Evolutionary conservation across 208 protist genomes (phyloP).

Genomic region (Novymonas esmeraldas): DNA sequence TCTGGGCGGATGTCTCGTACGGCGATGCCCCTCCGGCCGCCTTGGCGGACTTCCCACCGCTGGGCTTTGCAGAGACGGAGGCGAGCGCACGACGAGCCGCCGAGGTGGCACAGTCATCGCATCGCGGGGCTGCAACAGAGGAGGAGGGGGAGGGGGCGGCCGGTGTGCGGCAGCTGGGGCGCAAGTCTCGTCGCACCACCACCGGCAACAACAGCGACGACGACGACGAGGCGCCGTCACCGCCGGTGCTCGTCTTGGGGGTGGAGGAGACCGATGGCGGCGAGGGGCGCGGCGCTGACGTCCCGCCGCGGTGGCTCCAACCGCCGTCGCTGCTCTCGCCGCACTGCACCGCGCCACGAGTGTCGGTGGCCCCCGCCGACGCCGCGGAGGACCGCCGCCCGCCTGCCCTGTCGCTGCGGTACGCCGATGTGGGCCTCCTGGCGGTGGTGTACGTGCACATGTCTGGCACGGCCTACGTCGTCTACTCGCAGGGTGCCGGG

Average conservation of each 20-base stretch:
- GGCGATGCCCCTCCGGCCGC: slow-evolving; percentile 25
- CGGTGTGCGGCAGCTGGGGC: slow-evolving; percentile 6
- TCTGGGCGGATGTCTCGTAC: slow-evolving; percentile 57
- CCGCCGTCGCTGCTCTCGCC: slow-evolving; percentile 6
- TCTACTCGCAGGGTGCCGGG: slow-evolving; percentile 12
- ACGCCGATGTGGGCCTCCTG: slow-evolving; percentile 49
- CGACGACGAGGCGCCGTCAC: background rate
- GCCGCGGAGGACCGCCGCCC: too few relatives aligned
- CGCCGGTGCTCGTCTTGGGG: slow-evolving; percentile 9
- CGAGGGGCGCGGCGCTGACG: background rate
- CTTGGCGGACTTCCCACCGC: slow-evolving; percentile 24
- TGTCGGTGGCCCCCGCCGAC: background rate
- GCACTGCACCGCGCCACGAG: background rate
- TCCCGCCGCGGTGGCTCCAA: slow-evolving; percentile 2
- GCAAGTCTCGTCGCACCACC: background rate
- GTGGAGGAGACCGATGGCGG: background rate
- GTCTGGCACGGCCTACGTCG: slow-evolving; percentile 64
- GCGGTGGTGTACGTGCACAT: slow-evolving; percentile 70
- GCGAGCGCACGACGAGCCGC: too few relatives aligned
- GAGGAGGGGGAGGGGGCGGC: background rate
- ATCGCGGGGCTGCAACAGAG: background rate
- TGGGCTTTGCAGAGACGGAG: slow-evolving; percentile 32
- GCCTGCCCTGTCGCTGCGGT: slow-evolving; percentile 11
- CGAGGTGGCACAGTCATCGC: slow-evolving; percentile 14
- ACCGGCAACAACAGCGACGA: background rate